Percentiles rank a stretch among this genome's conserved stretches.
phyloP scores from a whole-genome alignment of 768 basidiomycete genomes.

The Pleurotus citrinopileatus region DNA sequence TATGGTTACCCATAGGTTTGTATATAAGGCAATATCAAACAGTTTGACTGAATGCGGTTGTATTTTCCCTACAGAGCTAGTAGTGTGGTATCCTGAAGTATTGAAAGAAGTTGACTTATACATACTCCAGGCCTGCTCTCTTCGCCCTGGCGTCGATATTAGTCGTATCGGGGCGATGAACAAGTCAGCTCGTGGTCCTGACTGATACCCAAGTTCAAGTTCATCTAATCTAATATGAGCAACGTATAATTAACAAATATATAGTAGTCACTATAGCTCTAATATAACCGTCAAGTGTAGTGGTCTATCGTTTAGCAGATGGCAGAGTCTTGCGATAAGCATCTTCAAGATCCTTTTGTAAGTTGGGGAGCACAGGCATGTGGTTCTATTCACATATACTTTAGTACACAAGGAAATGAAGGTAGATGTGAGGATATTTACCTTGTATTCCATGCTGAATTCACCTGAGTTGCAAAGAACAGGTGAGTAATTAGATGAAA shows the following conservation, averaged over 20 bases:
- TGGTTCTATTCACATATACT: constrained; percentile 53
- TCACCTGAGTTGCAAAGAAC: constrained; percentile 43
- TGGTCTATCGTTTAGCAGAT: constrained; percentile 63
- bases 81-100: too few species aligned
- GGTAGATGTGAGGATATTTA: constrained; percentile 20
- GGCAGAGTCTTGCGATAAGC: constrained; percentile 79
- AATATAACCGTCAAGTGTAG: background rate
- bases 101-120: too few species aligned
- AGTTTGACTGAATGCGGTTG: too few species aligned
- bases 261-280: constrained; percentile 3
- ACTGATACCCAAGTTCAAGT: background rate
- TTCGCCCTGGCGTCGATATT: too few species aligned
- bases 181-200: too few species aligned
- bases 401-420: constrained; percentile 9
- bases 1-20: background rate
- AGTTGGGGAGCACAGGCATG: constrained; percentile 76
- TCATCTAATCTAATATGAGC: background rate
- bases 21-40: background rate
- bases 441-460: constrained; percentile 81
- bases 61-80: too few species aligned
- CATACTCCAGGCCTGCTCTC: too few species aligned
- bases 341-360: constrained; percentile 88
- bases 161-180: too few species aligned
- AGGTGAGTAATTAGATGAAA: background rate
- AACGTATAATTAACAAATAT: constrained; percentile 7